A percentile compares a stretch with the other conserved stretches of the same genome.
Conservation (phyloP, 169 alveolate genomes). For the Plasmodium reichenowi region DNA sequence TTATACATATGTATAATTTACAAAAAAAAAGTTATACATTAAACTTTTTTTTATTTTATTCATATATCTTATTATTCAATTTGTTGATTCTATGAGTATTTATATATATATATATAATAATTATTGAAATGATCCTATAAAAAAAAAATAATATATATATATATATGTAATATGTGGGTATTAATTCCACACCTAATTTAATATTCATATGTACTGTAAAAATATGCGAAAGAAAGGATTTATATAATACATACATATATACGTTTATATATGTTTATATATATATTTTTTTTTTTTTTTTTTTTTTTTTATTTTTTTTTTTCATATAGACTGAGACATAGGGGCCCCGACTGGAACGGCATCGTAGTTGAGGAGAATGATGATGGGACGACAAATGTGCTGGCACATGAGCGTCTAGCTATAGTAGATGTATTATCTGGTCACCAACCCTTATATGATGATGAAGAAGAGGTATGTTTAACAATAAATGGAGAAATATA, state of each 20-base stretch:
- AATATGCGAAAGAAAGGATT: not conserved
- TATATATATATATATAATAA: no score
- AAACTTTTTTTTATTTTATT: no score
- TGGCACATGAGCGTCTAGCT: constrained; percentile 85
- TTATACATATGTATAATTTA: no score
- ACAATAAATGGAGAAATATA: constrained; percentile 83
- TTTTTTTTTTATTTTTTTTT: not conserved
- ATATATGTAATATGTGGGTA: no score
- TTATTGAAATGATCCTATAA: no score
- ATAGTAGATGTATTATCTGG: constrained; percentile 82
- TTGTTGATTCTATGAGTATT: no score
- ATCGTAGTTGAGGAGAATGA: constrained; percentile 48
- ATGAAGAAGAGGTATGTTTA: constrained; percentile 68
- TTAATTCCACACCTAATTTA: no score
- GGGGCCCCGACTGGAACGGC: constrained; percentile 88
- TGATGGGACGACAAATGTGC: constrained; percentile 67
- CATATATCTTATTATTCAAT: no score
- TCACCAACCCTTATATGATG: constrained; percentile 79
- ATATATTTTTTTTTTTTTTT: not conserved
- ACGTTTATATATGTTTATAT: not conserved
- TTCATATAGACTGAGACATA: constrained; percentile 76
- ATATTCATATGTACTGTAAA: no score
- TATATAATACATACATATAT: not conserved
- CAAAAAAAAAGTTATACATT: no score
- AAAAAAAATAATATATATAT: no score